Percentiles rank a stretch among this genome's conserved stretches.
Evolutionary conservation across 2,329 filamentous ascomycete genomes (phyloP).

Genomic region (Huntiella abstrusa): DNA sequence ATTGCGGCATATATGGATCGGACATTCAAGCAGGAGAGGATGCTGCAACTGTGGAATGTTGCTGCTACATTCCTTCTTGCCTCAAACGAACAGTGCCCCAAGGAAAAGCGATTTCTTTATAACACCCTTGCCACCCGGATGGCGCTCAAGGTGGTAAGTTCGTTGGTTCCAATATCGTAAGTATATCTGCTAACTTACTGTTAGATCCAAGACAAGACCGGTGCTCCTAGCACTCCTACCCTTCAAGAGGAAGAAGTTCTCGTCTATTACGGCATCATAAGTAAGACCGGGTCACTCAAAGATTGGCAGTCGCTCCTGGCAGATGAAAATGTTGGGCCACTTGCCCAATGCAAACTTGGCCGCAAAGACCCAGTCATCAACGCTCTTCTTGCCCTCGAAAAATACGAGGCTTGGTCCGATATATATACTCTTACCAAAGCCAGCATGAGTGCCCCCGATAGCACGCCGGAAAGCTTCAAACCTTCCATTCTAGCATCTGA

Average conservation of each 20-base stretch:
- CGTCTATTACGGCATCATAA: conserved; percentile 29
- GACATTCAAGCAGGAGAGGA: conserved; percentile 28
- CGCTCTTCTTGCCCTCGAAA: conserved; percentile 21
- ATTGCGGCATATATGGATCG: conserved; percentile 36
- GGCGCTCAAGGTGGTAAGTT: conserved; percentile 9
- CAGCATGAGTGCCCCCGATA: conserved; percentile 23
- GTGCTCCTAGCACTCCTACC: conserved; percentile 3
- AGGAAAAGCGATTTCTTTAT: conserved; percentile 32
- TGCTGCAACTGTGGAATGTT: conserved; percentile 36
- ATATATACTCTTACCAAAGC: conserved; percentile 26
- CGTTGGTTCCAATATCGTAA: not conserved
- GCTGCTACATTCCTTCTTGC: conserved; percentile 33
- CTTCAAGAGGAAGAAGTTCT: conserved; percentile 29
- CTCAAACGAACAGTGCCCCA: conserved; percentile 26
- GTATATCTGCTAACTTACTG: not conserved
- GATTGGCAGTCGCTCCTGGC: conserved; percentile 23
- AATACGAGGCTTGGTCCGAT: conserved; percentile 22
- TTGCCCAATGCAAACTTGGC: conserved; percentile 26
- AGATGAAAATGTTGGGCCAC: conserved; percentile 23
- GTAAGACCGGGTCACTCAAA: conserved; percentile 23
- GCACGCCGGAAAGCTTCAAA: conserved; percentile 18
- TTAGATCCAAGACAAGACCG: conserved; percentile 8
- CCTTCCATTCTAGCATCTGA: conserved; percentile 28
- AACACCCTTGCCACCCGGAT: conserved; percentile 24
- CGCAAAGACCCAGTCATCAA: conserved; percentile 29